Evolutionary conservation across 305 asterid genomes (phyloP), one percentile per base, ranked within the genome.

Genomic region (Andrographis paniculata): DNA sequence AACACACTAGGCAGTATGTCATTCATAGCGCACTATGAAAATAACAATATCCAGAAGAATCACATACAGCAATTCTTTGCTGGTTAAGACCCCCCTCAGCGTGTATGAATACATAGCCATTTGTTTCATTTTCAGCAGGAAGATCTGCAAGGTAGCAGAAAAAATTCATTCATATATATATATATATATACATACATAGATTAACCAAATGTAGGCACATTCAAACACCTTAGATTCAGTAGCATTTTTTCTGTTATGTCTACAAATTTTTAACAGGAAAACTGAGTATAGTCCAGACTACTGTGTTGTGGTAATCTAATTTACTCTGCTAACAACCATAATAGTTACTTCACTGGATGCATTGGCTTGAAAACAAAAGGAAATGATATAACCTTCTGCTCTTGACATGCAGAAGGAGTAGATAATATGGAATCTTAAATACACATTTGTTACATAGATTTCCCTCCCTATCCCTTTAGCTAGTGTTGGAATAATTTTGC

Each of bases 71-170:
- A 69, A 91, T 87, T 54, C 99, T 68, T 71, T 91, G 96, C 74
- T 91, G 99, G 72, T 91, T 91, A 63, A 91, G 80, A 57, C 99
- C 99, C 58, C 99, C 99, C 75, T 91, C 99, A 5, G 96, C 99
- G 52, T 91, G 99, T 69, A 91, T 91, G 64, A 91, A 91, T 44
- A 91, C 79, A 65, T 83, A 91, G 38, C 96, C 96, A 37, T 72
- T 87, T 12, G 96, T 83, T 56, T 75, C 71, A 61, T 83, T 84
- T 70, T 73, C 86, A 42, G 79, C 69, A 38, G 74, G 76, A 79
- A 81, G 75, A 81, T 87, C 95, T 91, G 86, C 69, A 70, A 60
- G 56, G 52, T 43, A 53, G 47, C 54, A 53, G 45, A 55, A 52
- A 40, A 18, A 20, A 14, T 28, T 22, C 17, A 58, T 14, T 31